These are phyloP conservation scores for Apophysomyces variabilis DNA, from an alignment of 371 early-diverging fungal genomes.

Conservation along the genomic window DNA sequence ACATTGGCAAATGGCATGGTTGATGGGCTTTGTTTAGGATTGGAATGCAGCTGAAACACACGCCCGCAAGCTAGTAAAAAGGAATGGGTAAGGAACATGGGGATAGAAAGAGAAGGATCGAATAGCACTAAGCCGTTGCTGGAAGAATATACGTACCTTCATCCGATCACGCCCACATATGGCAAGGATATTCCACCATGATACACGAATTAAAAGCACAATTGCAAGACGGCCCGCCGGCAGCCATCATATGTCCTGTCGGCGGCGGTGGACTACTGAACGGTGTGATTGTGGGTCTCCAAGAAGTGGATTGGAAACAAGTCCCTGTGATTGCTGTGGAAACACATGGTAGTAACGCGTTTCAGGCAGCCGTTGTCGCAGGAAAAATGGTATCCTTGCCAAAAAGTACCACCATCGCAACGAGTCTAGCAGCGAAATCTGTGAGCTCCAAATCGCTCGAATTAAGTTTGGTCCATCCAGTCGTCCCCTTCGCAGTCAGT, in stretches of 20 bases:
- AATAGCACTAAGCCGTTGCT: conserved; percentile 4
- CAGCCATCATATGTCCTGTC: conserved; percentile 69
- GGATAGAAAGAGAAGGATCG: conserved; percentile 4
- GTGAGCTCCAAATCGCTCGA: conserved; percentile 61
- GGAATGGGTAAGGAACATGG: conserved; percentile 48
- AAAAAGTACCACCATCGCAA: conserved; percentile 60
- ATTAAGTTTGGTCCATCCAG: conserved; percentile 61
- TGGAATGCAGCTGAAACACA: conserved; percentile 61
- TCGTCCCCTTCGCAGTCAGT: conserved; percentile 64
- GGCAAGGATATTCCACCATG: conserved; percentile 69
- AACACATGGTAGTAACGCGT: conserved; percentile 74
- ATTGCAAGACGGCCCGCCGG: conserved; percentile 59
- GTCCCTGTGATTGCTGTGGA: conserved; percentile 77
- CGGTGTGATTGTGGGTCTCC: conserved; percentile 69
- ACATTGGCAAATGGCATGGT: not conserved
- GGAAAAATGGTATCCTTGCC: conserved; percentile 59
- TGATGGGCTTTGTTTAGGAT: conserved; percentile 27
- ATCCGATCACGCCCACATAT: conserved; percentile 63
- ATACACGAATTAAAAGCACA: conserved; percentile 69
- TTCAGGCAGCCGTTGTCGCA: conserved; percentile 67
- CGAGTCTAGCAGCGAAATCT: conserved; percentile 56
- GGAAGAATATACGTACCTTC: conserved; percentile 67
- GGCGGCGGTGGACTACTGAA: conserved; percentile 76
- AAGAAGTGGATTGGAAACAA: conserved; percentile 62
- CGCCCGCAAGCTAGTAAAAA: conserved; percentile 56